Evolutionary conservation across 2,329 filamentous ascomycete genomes (phyloP).

Genomic region (Tolypocladium nubicola): DNA sequence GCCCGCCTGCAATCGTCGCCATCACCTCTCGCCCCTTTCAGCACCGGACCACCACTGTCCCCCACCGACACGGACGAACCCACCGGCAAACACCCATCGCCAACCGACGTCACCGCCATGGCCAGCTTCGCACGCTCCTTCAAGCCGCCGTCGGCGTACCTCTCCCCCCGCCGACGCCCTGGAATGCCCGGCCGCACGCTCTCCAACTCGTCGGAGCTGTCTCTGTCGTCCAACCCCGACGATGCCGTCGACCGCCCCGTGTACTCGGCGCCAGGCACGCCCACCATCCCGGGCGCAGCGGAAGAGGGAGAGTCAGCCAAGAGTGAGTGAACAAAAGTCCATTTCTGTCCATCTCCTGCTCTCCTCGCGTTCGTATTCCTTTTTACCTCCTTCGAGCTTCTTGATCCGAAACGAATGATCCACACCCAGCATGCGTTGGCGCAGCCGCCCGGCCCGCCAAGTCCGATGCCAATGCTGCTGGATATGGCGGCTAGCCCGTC

Average conservation of each 20-base stretch:
- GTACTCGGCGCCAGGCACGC: constrained; percentile 18
- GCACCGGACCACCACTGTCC: neutral
- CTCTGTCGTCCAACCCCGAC: constrained; percentile 18
- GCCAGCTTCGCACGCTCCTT: constrained; percentile 38
- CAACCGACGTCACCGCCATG: constrained; percentile 20
- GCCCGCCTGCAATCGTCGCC: neutral
- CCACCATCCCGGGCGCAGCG: constrained; percentile 7
- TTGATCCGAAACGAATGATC: neutral
- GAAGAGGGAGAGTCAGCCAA: constrained; percentile 2
- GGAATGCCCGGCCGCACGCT: constrained; percentile 30
- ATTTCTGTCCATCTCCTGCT: constrained; percentile 5
- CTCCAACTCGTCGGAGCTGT: constrained; percentile 37
- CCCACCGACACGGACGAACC: neutral
- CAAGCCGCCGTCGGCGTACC: constrained; percentile 32
- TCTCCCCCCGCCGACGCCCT: constrained; percentile 32
- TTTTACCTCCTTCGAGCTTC: neutral
- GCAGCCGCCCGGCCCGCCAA: neutral
- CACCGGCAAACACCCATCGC: neutral
- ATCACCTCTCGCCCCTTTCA: neutral
- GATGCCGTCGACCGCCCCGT: constrained; percentile 17
- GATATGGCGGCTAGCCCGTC: neutral
- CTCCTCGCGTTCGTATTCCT: neutral
- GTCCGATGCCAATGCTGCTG: neutral
- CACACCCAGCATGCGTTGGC: neutral
- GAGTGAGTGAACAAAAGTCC: constrained; percentile 7